Conservation (phyloP, 1,139 yeast genomes). For the Chernovozyma aurita region DNA sequence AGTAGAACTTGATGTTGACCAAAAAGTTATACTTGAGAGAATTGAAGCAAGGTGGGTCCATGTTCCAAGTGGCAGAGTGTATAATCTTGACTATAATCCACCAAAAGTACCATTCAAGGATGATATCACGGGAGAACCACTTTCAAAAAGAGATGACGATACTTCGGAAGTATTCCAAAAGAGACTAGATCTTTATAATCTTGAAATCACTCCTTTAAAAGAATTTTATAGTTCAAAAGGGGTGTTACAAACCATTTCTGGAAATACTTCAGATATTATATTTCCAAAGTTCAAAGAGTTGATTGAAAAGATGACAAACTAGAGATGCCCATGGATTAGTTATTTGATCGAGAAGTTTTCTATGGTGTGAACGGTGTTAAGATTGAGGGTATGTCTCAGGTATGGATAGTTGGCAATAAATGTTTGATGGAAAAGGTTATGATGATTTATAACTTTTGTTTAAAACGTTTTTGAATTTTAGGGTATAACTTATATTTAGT, state of each 20-base stretch:
- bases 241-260: conserved; percentile 55
- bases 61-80: conserved; percentile 77
- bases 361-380: too few species aligned
- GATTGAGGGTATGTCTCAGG: too few species aligned
- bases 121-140: conserved; percentile 84
- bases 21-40: conserved; percentile 69
- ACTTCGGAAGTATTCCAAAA: conserved; percentile 62
- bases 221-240: conserved; percentile 54
- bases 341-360: background rate
- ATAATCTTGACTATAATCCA: conserved; percentile 82
- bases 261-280: conserved; percentile 79
- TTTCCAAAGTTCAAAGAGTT: conserved; percentile 61
- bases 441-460: too few species aligned
- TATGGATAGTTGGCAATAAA: too few species aligned
- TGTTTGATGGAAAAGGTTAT: too few species aligned
- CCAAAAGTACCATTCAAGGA: conserved; percentile 79
- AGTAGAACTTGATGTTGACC: conserved; percentile 81
- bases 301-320: conserved; percentile 15
- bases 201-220: conserved; percentile 58
- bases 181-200: conserved; percentile 60
- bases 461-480: too few species aligned
- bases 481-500: too few species aligned
- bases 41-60: conserved; percentile 88
- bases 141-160: conserved; percentile 78
- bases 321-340: background rate